Conservation (phyloP, 495 filamentous ascomycete genomes). For the Daldinia childiae region DNA sequence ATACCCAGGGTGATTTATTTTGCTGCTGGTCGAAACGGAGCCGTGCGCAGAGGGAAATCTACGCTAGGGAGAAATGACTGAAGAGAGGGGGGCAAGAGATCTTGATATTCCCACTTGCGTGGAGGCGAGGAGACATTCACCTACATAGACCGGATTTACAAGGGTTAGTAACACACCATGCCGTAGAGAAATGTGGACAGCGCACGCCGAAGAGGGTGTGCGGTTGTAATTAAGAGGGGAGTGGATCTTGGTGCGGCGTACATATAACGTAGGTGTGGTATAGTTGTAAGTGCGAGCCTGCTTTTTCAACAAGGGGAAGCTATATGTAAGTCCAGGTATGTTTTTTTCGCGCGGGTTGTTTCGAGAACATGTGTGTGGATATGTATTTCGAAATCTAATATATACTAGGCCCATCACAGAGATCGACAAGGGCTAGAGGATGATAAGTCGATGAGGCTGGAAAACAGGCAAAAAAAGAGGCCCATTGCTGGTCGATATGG, state of each 20-base stretch:
- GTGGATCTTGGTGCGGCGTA: slow-evolving; percentile 32
- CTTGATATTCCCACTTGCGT: slow-evolving; percentile 38
- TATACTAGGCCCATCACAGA: slow-evolving; percentile 32
- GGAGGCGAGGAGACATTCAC: slow-evolving; percentile 25
- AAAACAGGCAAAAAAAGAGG: neutral
- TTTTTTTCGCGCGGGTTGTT: slow-evolving; percentile 31
- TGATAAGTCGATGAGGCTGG: neutral
- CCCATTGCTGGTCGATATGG: slow-evolving; percentile 15
- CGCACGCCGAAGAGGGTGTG: slow-evolving; percentile 36
- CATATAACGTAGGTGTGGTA: slow-evolving; percentile 13
- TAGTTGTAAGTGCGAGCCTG: slow-evolving; percentile 13
- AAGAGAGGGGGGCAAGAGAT: slow-evolving; percentile 35
- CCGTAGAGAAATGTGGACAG: slow-evolving; percentile 28
- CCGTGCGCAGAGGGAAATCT: slow-evolving; percentile 31
- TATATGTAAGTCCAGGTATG: slow-evolving; percentile 21
- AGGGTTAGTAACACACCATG: slow-evolving; percentile 38
- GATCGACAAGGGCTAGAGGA: slow-evolving; percentile 36
- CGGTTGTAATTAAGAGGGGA: slow-evolving; percentile 39
- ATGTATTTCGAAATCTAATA: slow-evolving; percentile 22
- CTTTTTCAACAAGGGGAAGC: slow-evolving; percentile 17
- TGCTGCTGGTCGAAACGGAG: slow-evolving; percentile 30
- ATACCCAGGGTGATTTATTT: slow-evolving; percentile 15
- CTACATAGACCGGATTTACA: slow-evolving; percentile 21
- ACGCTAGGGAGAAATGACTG: slow-evolving; percentile 33
- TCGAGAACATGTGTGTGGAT: slow-evolving; percentile 38